phyloP scores from a whole-genome alignment of 345 rosid species.

The Eutrema japonicum region DNA sequence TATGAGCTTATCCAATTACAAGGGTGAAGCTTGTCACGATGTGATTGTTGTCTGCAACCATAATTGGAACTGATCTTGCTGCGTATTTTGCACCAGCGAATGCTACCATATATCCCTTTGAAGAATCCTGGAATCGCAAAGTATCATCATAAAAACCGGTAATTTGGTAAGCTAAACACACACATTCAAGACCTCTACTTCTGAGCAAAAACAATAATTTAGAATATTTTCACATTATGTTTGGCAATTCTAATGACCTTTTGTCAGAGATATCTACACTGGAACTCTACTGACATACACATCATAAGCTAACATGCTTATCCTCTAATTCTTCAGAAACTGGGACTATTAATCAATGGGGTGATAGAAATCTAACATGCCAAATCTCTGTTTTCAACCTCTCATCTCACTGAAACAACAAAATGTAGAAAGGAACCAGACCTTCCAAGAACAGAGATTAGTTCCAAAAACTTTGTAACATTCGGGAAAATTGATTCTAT shows the following conservation, averaged over 20 bases:
- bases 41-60: conserved; percentile 74
- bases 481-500: background rate
- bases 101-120: conserved; percentile 96
- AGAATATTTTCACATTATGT: conserved; percentile 2
- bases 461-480: background rate
- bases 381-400: conserved; percentile 27
- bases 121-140: conserved; percentile 53
- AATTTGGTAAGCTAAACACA: background rate
- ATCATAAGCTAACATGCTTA: background rate
- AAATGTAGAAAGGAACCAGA: conserved; percentile 10
- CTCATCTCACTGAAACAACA: conserved; percentile 8
- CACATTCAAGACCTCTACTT: conserved; percentile 17
- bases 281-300: background rate
- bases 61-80: conserved; percentile 81
- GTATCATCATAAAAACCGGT: background rate
- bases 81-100: conserved; percentile 98
- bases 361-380: background rate
- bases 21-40: conserved; percentile 92
- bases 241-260: conserved; percentile 9
- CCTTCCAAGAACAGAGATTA: background rate
- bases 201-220: background rate
- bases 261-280: background rate
- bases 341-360: background rate
- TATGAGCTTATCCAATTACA: conserved; percentile 53
- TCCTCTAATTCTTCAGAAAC: background rate